A percentile compares a stretch with the other conserved stretches of the same genome.
phyloP scores from a whole-genome alignment of 140 eudicot species.

The Artemisia princeps region DNA sequence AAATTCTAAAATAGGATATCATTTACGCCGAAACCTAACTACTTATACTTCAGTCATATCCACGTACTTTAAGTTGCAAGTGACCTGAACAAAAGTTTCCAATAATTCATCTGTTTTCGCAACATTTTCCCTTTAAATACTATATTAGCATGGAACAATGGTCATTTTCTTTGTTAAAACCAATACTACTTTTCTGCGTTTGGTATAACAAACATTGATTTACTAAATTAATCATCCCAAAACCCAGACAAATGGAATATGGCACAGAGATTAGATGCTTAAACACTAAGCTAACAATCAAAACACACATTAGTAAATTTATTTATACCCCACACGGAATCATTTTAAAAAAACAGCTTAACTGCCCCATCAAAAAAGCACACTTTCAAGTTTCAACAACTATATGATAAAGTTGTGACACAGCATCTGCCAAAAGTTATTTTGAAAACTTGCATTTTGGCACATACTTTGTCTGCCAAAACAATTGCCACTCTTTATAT shows the following conservation, averaged over 20 bases:
- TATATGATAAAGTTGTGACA: slow-evolving; percentile 9
- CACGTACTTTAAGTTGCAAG: too few relatives aligned
- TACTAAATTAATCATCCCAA: slow-evolving; percentile 6
- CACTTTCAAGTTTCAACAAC: not conserved
- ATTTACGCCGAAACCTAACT: too few relatives aligned
- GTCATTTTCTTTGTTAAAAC: not conserved
- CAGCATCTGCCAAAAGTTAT: not conserved
- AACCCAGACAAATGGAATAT: slow-evolving; percentile 22
- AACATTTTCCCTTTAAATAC: not conserved
- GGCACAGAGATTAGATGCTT: slow-evolving; percentile 32
- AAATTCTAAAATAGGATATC: too few relatives aligned
- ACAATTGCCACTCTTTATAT: too few relatives aligned
- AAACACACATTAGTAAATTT: not conserved
- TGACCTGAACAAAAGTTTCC: not conserved
- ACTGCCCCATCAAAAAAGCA: not conserved
- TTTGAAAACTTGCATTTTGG: slow-evolving; percentile 4
- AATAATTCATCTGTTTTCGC: not conserved
- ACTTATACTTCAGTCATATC: too few relatives aligned
- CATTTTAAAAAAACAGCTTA: slow-evolving; percentile 11
- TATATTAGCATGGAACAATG: not conserved
- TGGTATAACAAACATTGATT: not conserved
- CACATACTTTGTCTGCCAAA: too few relatives aligned
- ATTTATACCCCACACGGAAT: slow-evolving; percentile 20
- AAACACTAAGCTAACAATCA: slow-evolving; percentile 19
- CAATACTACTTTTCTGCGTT: not conserved